Conservation (phyloP, 1,284 basidiomycete species). For the Phylloporus sp. region DNA sequence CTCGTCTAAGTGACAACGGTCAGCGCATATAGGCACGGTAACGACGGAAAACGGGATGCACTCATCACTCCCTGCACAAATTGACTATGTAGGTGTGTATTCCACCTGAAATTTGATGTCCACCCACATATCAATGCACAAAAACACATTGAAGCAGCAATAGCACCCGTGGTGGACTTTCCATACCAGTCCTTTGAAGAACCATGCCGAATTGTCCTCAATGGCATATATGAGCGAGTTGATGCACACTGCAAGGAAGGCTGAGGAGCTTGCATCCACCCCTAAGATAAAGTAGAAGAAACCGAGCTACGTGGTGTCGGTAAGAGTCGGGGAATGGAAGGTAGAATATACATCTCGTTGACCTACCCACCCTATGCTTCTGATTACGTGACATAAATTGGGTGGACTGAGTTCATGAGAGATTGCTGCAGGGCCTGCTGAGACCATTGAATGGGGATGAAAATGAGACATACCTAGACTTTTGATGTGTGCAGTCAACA, state of each 20-base stretch:
- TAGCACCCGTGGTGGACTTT: constrained; percentile 95
- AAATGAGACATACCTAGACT: constrained; percentile 71
- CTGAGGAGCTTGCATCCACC: constrained; percentile 96
- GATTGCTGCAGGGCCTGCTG: constrained; percentile 57
- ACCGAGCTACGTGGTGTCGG: constrained; percentile 61
- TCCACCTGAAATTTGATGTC: constrained; percentile 99
- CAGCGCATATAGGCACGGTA: not conserved
- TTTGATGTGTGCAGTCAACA: constrained; percentile 89
- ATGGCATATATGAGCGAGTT: constrained; percentile 96
- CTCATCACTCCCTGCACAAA: constrained; percentile 97
- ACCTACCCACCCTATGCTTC: constrained; percentile 83
- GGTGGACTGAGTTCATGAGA: constrained; percentile 98
- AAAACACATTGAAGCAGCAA: constrained; percentile 99
- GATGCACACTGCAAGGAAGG: constrained; percentile 96
- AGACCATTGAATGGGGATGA: not conserved
- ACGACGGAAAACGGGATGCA: constrained; percentile 49
- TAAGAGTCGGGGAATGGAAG: not conserved
- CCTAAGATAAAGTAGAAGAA: constrained; percentile 94
- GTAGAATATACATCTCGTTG: constrained; percentile 81
- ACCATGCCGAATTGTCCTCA: constrained; percentile 93
- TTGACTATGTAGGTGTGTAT: constrained; percentile 96
- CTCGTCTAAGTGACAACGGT: constrained; percentile 65
- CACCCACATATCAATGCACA: constrained; percentile 94
- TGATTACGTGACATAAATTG: constrained; percentile 95
- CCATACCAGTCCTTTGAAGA: constrained; percentile 86